These are phyloP conservation scores for Aspergillus leporis DNA, from an alignment of 495 filamentous ascomycete genomes.

Conservation along the genomic window DNA sequence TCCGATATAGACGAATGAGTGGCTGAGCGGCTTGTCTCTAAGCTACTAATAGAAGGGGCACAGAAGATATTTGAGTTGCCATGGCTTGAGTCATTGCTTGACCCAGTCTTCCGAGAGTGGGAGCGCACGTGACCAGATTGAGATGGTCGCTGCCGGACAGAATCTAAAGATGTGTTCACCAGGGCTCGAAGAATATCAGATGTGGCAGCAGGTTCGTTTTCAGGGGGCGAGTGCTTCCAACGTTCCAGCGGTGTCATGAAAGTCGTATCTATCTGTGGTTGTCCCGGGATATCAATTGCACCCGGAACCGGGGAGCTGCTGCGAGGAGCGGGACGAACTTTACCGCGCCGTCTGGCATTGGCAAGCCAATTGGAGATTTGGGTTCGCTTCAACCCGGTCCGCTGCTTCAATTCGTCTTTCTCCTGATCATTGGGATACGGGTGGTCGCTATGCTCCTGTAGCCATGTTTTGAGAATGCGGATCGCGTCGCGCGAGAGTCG, in stretches of 20 bases:
- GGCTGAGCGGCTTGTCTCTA: constrained; percentile 71
- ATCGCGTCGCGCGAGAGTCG: constrained; percentile 73
- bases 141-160: constrained; percentile 48
- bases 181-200: constrained; percentile 78
- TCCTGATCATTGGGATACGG: constrained; percentile 82
- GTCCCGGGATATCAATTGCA: constrained; percentile 66
- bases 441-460: constrained; percentile 69
- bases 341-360: constrained; percentile 77
- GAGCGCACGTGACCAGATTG: constrained; percentile 43
- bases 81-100: constrained; percentile 64
- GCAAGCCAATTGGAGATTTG: constrained; percentile 88
- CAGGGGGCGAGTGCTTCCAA: constrained; percentile 84
- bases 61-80: constrained; percentile 62
- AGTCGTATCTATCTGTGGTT: constrained; percentile 47
- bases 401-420: constrained; percentile 68
- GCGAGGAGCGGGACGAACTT: constrained; percentile 60
- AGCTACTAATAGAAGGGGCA: constrained; percentile 69
- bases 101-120: constrained; percentile 55
- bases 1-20: constrained; percentile 62
- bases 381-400: constrained; percentile 70
- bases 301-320: constrained; percentile 60
- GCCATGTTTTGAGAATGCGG: constrained; percentile 76
- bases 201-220: constrained; percentile 81
- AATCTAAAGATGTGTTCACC: constrained; percentile 56
- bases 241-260: constrained; percentile 80